phyloP scores from a whole-genome alignment of 164 flowering plant species.

The Houttuynia cordata region DNA sequence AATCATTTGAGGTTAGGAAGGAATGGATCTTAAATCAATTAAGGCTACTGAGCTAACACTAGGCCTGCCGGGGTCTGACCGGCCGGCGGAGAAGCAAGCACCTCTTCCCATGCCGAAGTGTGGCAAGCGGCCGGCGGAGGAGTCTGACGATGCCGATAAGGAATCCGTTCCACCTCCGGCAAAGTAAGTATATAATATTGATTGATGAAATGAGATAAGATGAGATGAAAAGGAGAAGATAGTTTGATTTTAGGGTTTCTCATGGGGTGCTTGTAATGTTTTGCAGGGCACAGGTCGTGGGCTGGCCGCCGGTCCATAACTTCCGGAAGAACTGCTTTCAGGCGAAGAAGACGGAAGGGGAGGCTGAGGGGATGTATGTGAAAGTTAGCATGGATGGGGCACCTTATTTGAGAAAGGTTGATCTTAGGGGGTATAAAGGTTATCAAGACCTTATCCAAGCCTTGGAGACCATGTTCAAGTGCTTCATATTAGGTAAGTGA shows the following conservation, averaged over 20 bases:
- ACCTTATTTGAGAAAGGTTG: constrained; percentile 76
- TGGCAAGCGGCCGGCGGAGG: constrained; percentile 29
- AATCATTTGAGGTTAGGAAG: neutral
- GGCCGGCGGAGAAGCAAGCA: constrained; percentile 4
- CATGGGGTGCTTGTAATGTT: neutral
- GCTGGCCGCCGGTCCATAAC: constrained; percentile 81
- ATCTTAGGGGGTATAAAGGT: constrained; percentile 45
- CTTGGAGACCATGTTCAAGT: constrained; percentile 64
- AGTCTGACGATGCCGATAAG: constrained; percentile 5
- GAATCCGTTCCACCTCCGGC: constrained; percentile 8
- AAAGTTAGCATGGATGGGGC: constrained; percentile 96
- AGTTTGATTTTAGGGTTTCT: neutral
- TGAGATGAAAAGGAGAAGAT: too few relatives aligned
- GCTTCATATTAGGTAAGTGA: constrained; percentile 45
- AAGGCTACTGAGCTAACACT: constrained; percentile 57
- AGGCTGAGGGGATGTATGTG: constrained; percentile 38
- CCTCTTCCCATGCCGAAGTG: constrained; percentile 1
- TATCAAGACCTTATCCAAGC: constrained; percentile 56
- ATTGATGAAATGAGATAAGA: too few relatives aligned
- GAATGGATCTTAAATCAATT: constrained; percentile 28
- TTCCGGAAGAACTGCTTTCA: constrained; percentile 48
- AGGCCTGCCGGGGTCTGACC: constrained; percentile 43
- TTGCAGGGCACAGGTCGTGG: constrained; percentile 58
- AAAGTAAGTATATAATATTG: too few relatives aligned
- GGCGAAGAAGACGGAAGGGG: constrained; percentile 36